These are phyloP conservation scores for Jackrogersella minutella DNA, from an alignment of 495 filamentous ascomycete species.

Conservation along the genomic window DNA sequence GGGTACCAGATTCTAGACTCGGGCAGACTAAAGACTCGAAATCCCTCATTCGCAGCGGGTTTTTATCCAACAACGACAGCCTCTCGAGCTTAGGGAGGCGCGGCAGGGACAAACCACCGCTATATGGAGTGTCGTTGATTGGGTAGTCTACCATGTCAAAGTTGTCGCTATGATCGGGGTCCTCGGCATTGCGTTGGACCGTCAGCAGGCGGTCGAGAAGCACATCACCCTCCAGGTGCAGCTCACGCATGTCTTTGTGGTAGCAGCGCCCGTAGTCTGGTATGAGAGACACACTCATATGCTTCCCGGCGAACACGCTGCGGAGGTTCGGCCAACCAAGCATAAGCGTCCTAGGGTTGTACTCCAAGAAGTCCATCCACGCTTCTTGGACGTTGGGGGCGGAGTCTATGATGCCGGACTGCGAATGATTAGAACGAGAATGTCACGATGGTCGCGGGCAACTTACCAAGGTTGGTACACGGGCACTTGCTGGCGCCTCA, in stretches of 20 bases:
- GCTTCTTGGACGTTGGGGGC: conserved; percentile 39
- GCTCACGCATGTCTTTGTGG: conserved; percentile 21
- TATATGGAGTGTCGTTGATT: too few species aligned
- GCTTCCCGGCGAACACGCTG: conserved; percentile 31
- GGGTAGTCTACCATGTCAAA: too few species aligned
- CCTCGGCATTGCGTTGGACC: too few species aligned
- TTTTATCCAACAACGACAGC: conserved; percentile 4
- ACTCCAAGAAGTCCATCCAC: conserved; percentile 24
- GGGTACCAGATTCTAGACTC: conserved; percentile 37
- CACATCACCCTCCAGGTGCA: conserved; percentile 19
- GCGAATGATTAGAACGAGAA: conserved; percentile 12
- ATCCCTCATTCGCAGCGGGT: background rate
- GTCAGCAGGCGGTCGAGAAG: too few species aligned
- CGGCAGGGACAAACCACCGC: background rate
- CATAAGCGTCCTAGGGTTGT: background rate
- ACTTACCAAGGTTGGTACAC: conserved; percentile 5
- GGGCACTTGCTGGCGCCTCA: background rate
- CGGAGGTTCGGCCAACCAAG: conserved; percentile 27
- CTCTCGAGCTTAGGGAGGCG: conserved; percentile 28
- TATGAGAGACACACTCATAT: too few species aligned
- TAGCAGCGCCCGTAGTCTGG: background rate
- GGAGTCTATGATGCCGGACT: conserved; percentile 16
- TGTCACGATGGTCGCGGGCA: background rate
- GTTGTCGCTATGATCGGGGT: too few species aligned
- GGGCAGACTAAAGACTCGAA: conserved; percentile 29